These are phyloP conservation scores for Trichoderma brevicompactum DNA, from an alignment of 2,329 filamentous ascomycete genomes.

Conservation along the genomic window DNA sequence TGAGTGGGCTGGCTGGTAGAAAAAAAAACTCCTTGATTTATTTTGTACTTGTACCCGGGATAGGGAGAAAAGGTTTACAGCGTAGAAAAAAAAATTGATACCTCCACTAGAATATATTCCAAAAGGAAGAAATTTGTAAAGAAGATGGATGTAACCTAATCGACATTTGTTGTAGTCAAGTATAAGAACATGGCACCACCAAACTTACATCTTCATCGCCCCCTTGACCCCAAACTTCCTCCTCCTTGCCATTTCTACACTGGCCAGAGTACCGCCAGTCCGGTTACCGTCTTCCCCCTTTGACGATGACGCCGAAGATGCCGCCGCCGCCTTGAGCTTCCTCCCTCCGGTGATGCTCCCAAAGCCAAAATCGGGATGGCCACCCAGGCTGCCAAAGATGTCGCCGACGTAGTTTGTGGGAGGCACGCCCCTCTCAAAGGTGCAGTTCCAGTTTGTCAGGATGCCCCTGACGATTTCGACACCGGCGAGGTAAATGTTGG, in stretches of 20 bases:
- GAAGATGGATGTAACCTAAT: neutral
- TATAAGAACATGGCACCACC: no score
- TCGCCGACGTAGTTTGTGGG: constrained; percentile 71
- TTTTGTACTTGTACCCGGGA: neutral
- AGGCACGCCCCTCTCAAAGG: constrained; percentile 60
- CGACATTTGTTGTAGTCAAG: no score
- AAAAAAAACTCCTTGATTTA: neutral
- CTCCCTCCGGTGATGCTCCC: constrained; percentile 50
- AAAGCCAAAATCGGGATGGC: constrained; percentile 66
- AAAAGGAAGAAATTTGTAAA: no score
- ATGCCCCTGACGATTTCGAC: constrained; percentile 68
- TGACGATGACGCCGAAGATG: constrained; percentile 24
- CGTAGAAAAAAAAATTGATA: neutral
- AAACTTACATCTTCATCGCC: constrained; percentile 33
- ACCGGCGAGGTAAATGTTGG: constrained; percentile 70
- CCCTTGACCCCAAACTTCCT: constrained; percentile 34
- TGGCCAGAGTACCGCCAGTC: constrained; percentile 31
- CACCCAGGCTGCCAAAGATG: constrained; percentile 71
- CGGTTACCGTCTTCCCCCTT: neutral
- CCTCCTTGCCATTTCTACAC: constrained; percentile 39
- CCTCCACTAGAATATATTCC: no score
- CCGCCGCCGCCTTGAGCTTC: constrained; percentile 36
- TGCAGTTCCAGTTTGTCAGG: constrained; percentile 61
- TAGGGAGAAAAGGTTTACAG: neutral
- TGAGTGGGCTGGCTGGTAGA: constrained; percentile 40